These are phyloP conservation scores for Mucor irregularis DNA, from an alignment of 371 early-diverging fungal species.

Conservation along the genomic window DNA sequence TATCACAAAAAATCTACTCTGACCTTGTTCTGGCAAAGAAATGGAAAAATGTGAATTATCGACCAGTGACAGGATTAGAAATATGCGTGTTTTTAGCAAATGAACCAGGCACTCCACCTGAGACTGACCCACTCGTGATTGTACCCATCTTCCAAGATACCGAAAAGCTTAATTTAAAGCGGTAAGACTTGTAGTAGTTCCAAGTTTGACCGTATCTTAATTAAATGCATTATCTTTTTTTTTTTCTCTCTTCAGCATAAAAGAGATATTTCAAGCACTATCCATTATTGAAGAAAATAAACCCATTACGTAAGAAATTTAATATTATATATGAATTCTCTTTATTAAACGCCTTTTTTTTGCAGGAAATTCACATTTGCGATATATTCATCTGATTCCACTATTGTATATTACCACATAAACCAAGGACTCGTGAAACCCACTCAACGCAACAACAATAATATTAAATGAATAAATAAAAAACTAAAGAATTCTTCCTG, in stretches of 20 bases:
- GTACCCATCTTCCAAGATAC: slow-evolving; percentile 18
- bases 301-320: slow-evolving; percentile 1
- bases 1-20: slow-evolving; percentile 16
- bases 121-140: slow-evolving; percentile 15
- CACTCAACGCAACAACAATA: slow-evolving; percentile 9
- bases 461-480: too few species aligned
- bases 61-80: slow-evolving; percentile 7
- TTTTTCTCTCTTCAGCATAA: slow-evolving; percentile 4
- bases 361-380: slow-evolving; percentile 41
- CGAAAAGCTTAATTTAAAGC: slow-evolving; percentile 6
- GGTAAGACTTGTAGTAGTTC: slow-evolving; percentile 8
- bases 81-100: slow-evolving; percentile 21
- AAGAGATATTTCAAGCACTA: slow-evolving; percentile 15
- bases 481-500: slow-evolving; percentile 27
- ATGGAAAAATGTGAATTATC: slow-evolving; percentile 27
- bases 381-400: slow-evolving; percentile 47
- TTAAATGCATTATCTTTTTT: too few species aligned
- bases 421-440: slow-evolving; percentile 29
- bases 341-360: not conserved
- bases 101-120: slow-evolving; percentile 18
- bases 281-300: not conserved
- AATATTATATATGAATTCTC: not conserved
- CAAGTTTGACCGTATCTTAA: too few species aligned
- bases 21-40: slow-evolving; percentile 25
- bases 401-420: slow-evolving; percentile 49